A percentile compares a stretch with the other conserved stretches of the same genome.
Evolutionary conservation across 768 basidiomycete species (phyloP).

Genomic region (Serendipita sp.): DNA sequence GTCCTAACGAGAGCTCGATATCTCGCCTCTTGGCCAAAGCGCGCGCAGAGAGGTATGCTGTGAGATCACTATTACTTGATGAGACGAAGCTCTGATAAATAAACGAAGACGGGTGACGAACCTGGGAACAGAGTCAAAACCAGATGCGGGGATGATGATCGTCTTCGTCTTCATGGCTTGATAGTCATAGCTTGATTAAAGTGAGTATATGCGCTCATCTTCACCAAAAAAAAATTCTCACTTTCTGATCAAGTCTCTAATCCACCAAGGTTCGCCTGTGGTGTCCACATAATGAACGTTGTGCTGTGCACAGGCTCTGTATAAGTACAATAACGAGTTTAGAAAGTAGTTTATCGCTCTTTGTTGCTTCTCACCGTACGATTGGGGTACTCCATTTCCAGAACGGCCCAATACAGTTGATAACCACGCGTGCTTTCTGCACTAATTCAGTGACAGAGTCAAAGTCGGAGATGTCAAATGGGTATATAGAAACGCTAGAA

Average conservation of each 20-base stretch:
- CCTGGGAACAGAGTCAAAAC: constrained; percentile 61
- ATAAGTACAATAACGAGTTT: not conserved
- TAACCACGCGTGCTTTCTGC: constrained; percentile 43
- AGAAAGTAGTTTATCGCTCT: not conserved
- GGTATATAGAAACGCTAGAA: constrained; percentile 26
- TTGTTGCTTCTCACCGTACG: constrained; percentile 33
- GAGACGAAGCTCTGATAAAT: not conserved
- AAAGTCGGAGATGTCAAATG: constrained; percentile 42
- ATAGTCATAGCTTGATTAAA: constrained; percentile 44
- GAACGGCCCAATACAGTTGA: constrained; percentile 66
- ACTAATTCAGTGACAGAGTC: constrained; percentile 42
- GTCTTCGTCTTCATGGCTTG: constrained; percentile 51
- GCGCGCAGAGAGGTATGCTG: constrained; percentile 42
- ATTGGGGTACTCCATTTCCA: constrained; percentile 58
- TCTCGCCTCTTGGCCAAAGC: constrained; percentile 20
- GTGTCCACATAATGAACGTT: constrained; percentile 79
- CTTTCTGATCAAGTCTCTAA: constrained; percentile 43
- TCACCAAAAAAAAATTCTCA: constrained; percentile 19
- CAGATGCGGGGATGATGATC: constrained; percentile 65
- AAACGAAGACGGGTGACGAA: not conserved
- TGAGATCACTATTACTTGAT: constrained; percentile 29
- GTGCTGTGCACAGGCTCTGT: constrained; percentile 52
- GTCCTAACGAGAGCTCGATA: constrained; percentile 20
- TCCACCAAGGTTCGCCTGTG: constrained; percentile 53
- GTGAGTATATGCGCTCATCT: too few species aligned